These are phyloP conservation scores for Magnusiomyces paraingens DNA, from an alignment of 1,139 yeast genomes.

Conservation along the genomic window DNA sequence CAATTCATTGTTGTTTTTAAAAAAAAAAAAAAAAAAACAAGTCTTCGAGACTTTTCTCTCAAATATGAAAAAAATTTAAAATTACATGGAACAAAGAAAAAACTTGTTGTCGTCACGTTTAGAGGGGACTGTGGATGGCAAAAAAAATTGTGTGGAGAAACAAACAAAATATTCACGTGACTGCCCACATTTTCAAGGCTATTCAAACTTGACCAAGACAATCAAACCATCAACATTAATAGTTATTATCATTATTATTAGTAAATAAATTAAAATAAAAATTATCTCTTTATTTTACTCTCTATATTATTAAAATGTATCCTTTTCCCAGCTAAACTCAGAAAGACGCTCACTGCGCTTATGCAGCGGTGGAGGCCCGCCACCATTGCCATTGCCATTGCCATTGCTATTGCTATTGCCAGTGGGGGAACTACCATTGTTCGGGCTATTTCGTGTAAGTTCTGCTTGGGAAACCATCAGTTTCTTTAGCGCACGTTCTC, in stretches of 20 bases:
- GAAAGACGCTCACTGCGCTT: conserved; percentile 20
- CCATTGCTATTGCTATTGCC: neutral
- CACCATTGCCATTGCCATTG: conserved; percentile 1
- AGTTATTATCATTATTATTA: neutral
- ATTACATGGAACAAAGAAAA: neutral
- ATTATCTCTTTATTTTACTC: neutral
- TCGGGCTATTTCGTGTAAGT: too few species aligned
- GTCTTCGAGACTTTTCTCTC: too few species aligned
- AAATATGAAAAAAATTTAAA: neutral
- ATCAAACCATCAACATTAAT: too few species aligned
- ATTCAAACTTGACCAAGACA: neutral
- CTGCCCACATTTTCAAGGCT: neutral
- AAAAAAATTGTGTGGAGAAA: too few species aligned
- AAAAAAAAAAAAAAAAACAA: too few species aligned
- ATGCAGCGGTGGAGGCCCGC: neutral
- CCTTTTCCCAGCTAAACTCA: conserved; percentile 29
- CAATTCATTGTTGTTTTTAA: too few species aligned
- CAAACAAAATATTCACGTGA: neutral
- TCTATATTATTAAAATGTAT: conserved; percentile 20
- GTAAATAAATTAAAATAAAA: neutral
- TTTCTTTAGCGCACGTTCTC: neutral
- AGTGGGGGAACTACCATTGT: neutral
- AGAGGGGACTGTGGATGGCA: too few species aligned
- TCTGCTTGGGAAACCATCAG: neutral
- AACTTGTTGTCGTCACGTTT: neutral